Base-by-base conservation (phyloP, 2,329 filamentous ascomycete species). In the Cytospora leucostoma region DNA sequence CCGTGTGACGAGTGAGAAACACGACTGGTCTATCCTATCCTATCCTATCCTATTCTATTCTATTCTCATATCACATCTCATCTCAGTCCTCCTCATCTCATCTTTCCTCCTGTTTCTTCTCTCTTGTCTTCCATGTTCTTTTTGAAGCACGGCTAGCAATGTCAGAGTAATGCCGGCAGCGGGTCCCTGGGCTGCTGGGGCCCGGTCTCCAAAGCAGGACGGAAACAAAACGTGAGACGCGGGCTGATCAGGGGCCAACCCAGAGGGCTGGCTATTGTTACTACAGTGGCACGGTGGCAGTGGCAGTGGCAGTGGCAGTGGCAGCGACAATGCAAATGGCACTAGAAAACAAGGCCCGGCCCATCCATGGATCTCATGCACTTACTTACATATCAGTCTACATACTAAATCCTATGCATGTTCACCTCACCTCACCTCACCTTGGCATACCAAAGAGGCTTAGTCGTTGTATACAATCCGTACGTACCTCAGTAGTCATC, bases 171-270 rank as follows among this genome's bases (percentile, higher is more conserved):
- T 27, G 27, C 27, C 27, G 27, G 27, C 27, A 27, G 27, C 27
- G 27, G 27, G 27, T 27, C 27, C 27, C 27, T 27, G n/a, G n/a
- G n/a, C n/a, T n/a, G n/a, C n/a, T n/a, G 27, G 27, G 27, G 27
- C 2, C 27, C 27, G 27, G 27, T 27, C 35, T 4, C 6, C 35
- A 37, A 37, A 37, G 35, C 44, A 47, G 21, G 44, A 21, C 44
- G 44, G 44, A 47, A 47, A 47, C 44, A 21, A 21, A 47, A 47
- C n/a, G 35, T 53, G 57, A 3, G 57, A 59, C 57, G 27, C 27
- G 27, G 27, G 27, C 57, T 49, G 47, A 19, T 53, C 57, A 54
- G 51, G 57, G 57, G 50, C 57, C 57, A 40, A 50, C 50, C 52
- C 37, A 50, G 49, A 53, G 17, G 50, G 19, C 58, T 19, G 50